Evolutionary conservation across 495 filamentous ascomycete genomes (phyloP).

Genomic region (Penicillium alfredii): DNA sequence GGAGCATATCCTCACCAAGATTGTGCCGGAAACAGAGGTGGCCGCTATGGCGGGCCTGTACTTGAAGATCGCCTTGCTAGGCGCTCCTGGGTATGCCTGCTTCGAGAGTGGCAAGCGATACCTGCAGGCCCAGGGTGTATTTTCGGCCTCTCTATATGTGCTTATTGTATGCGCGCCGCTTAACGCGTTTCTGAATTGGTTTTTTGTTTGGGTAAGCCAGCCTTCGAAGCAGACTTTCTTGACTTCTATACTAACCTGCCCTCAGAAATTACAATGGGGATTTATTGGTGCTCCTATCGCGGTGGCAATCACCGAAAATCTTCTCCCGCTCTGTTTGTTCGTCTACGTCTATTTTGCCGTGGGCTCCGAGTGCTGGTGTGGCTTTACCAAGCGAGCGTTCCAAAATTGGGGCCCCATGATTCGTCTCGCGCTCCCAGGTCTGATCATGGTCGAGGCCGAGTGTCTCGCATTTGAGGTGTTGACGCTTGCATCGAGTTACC

Average conservation of each 20-base stretch:
- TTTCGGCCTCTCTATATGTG: slow-evolving; percentile 60
- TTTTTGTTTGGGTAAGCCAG: slow-evolving; percentile 61
- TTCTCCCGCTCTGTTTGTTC: slow-evolving; percentile 71
- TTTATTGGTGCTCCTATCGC: slow-evolving; percentile 83
- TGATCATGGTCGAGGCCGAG: slow-evolving; percentile 90
- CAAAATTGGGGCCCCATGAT: slow-evolving; percentile 87
- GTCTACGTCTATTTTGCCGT: slow-evolving; percentile 58
- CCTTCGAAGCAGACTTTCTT: not conserved
- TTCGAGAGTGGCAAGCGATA: slow-evolving; percentile 72
- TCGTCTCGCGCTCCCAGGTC: slow-evolving; percentile 72
- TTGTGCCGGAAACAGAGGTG: slow-evolving; percentile 61
- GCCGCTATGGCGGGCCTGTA: slow-evolving; percentile 61
- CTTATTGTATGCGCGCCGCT: slow-evolving; percentile 64
- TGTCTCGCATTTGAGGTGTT: slow-evolving; percentile 80
- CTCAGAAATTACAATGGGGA: slow-evolving; percentile 61
- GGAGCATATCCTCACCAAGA: slow-evolving; percentile 50
- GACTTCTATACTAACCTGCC: slow-evolving; percentile 10
- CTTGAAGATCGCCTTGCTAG: slow-evolving; percentile 58
- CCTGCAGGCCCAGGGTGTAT: slow-evolving; percentile 68
- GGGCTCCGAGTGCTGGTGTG: slow-evolving; percentile 70
- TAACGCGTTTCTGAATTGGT: slow-evolving; percentile 68
- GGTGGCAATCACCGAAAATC: slow-evolving; percentile 71
- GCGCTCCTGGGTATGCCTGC: slow-evolving; percentile 62
- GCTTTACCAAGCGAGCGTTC: slow-evolving; percentile 62
- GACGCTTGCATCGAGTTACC: slow-evolving; percentile 64